phyloP scores from a whole-genome alignment of 352 stramenopile species.

The Phytophthora melonis region DNA sequence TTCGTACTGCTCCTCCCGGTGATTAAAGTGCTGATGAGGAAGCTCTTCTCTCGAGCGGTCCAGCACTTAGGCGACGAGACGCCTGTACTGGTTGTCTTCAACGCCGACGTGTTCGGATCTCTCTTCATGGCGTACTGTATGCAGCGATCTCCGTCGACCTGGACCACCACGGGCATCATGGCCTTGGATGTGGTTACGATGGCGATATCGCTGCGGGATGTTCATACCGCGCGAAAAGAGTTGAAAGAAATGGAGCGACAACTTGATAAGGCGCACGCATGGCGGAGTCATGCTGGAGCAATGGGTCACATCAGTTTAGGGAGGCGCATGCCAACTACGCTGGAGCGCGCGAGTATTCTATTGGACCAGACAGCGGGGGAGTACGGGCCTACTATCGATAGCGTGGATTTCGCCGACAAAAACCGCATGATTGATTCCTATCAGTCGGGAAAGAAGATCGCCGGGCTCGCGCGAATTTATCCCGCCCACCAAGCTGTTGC shows the following conservation, averaged over 20 bases:
- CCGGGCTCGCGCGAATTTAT: background rate
- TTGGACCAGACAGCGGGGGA: background rate
- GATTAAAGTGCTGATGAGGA: background rate
- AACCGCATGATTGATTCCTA: background rate
- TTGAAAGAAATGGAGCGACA: background rate
- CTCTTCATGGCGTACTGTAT: background rate
- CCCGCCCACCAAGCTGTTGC: background rate
- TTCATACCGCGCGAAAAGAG: background rate
- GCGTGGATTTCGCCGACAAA: background rate
- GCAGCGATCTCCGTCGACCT: background rate
- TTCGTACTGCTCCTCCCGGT: background rate
- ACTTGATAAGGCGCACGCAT: background rate
- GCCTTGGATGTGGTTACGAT: background rate
- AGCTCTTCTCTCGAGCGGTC: background rate
- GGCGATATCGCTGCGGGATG: background rate
- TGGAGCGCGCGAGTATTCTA: background rate
- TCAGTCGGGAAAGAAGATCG: background rate
- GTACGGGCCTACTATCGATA: background rate
- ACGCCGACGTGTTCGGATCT: background rate
- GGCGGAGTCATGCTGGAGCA: background rate
- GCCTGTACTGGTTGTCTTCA: background rate
- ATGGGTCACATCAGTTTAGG: background rate
- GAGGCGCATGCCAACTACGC: background rate
- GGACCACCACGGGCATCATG: background rate
- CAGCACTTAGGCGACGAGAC: background rate